phyloP scores from a whole-genome alignment of 306 rosid species.

The Citrullus colocynthis region DNA sequence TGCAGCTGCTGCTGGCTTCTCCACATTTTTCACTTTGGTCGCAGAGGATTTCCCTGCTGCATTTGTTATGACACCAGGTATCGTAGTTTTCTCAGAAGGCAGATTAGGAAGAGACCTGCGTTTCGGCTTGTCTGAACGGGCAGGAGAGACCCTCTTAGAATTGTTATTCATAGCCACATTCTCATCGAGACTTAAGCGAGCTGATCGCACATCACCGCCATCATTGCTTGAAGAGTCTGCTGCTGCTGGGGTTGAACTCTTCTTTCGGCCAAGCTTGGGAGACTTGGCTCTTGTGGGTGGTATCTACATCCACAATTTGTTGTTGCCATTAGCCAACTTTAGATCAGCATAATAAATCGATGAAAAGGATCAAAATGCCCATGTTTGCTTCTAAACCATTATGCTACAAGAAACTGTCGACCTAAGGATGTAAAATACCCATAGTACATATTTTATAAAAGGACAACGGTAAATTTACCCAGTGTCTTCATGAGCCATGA shows the following conservation, averaged over 20 bases:
- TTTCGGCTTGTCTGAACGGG: constrained; percentile 56
- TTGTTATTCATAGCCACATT: constrained; percentile 38
- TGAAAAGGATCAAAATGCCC: neutral
- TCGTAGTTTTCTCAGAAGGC: constrained; percentile 49
- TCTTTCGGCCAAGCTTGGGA: constrained; percentile 93
- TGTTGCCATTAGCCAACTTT: neutral
- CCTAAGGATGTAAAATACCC: neutral
- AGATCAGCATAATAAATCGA: neutral
- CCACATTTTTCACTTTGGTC: constrained; percentile 31
- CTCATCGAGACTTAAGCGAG: constrained; percentile 63
- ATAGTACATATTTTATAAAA: neutral
- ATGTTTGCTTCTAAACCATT: neutral
- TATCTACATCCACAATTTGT: constrained; percentile 36
- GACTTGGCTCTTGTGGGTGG: constrained; percentile 98
- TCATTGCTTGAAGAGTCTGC: constrained; percentile 38
- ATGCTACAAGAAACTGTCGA: neutral
- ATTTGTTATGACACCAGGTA: constrained; percentile 18
- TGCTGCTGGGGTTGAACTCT: constrained; percentile 26
- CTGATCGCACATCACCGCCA: constrained; percentile 24
- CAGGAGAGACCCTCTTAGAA: constrained; percentile 32
- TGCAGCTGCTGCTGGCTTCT: constrained; percentile 15
- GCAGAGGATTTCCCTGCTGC: constrained; percentile 28
- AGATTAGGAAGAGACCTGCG: constrained; percentile 85
- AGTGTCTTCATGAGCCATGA: neutral
- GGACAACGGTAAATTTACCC: neutral